Conservation (phyloP, 148 eudicot genomes). For the Nyssa sinensis region DNA sequence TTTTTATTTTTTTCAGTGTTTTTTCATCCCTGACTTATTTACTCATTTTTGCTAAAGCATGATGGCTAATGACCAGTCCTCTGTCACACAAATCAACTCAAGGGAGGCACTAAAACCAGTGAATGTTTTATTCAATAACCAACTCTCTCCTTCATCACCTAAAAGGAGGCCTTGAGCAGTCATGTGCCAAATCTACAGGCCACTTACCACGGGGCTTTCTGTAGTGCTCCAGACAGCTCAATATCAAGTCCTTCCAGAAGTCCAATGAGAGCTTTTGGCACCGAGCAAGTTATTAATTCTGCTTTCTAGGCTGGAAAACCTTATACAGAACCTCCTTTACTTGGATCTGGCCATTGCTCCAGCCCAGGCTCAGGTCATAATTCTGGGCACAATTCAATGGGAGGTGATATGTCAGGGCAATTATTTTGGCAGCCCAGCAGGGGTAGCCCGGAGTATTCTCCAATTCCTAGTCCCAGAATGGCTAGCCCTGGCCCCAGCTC, state of each 20-base stretch:
- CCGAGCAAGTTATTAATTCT: constrained; percentile 63
- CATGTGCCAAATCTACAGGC: constrained; percentile 74
- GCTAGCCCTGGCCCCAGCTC: constrained; percentile 96
- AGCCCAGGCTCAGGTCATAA: constrained; percentile 98
- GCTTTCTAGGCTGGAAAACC: constrained; percentile 67
- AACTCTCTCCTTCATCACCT: constrained; percentile 44
- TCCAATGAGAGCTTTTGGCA: constrained; percentile 69
- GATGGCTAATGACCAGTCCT: constrained; percentile 45
- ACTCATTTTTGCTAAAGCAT: constrained; percentile 35
- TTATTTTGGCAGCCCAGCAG: constrained; percentile 94
- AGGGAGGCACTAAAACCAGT: constrained; percentile 52
- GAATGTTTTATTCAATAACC: constrained; percentile 36
- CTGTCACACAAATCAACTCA: constrained; percentile 27
- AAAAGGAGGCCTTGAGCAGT: constrained; percentile 62
- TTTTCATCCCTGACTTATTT: constrained; percentile 8
- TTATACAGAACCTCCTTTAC: constrained; percentile 66
- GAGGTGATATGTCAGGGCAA: constrained; percentile 84
- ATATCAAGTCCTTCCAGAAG: constrained; percentile 96
- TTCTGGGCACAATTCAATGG: constrained; percentile 96
- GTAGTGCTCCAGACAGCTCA: constrained; percentile 89
- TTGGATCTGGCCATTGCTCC: constrained; percentile 96
- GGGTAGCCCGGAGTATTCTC: constrained; percentile 94
- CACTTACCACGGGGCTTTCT: constrained; percentile 65
- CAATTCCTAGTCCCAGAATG: constrained; percentile 94
- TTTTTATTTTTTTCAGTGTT: constrained; percentile 1